Conservation (phyloP, 345 rosid species). For the Limnanthes douglasii region DNA sequence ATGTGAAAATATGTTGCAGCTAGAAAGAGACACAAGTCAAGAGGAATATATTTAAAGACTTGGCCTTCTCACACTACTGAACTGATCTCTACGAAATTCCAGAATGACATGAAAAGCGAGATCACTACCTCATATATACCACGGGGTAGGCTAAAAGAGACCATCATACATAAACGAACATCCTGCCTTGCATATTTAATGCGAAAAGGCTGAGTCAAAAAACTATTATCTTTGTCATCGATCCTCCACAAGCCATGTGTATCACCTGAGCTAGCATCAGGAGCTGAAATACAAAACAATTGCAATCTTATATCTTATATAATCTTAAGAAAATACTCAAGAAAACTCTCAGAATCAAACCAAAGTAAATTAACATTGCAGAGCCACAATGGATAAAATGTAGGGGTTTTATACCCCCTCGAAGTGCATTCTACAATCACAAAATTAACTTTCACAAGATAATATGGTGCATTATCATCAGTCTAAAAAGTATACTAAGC, state of each 20-base stretch:
- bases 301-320: neutral
- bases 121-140: slow-evolving; percentile 38
- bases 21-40: too few species aligned
- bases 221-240: slow-evolving; percentile 69
- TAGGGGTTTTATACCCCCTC: too few species aligned
- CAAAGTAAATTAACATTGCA: neutral
- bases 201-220: slow-evolving; percentile 76
- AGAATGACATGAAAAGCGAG: slow-evolving; percentile 2
- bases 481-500: too few species aligned
- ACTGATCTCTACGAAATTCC: neutral
- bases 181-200: slow-evolving; percentile 92
- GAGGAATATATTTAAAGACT: too few species aligned
- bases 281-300: slow-evolving; percentile 29
- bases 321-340: neutral
- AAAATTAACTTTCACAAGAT: too few species aligned
- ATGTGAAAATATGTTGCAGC: too few species aligned
- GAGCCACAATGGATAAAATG: neutral
- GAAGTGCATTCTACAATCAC: too few species aligned
- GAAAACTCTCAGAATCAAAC: neutral
- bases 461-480: too few species aligned
- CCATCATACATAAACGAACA: slow-evolving; percentile 58
- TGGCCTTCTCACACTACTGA: too few species aligned
- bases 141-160: slow-evolving; percentile 56
- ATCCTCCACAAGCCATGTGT: slow-evolving; percentile 70
- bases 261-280: slow-evolving; percentile 41